Evolutionary conservation across 345 rosid genomes (phyloP), one percentile per base, ranked within the genome.

Genomic region (Sapria himalayana): DNA sequence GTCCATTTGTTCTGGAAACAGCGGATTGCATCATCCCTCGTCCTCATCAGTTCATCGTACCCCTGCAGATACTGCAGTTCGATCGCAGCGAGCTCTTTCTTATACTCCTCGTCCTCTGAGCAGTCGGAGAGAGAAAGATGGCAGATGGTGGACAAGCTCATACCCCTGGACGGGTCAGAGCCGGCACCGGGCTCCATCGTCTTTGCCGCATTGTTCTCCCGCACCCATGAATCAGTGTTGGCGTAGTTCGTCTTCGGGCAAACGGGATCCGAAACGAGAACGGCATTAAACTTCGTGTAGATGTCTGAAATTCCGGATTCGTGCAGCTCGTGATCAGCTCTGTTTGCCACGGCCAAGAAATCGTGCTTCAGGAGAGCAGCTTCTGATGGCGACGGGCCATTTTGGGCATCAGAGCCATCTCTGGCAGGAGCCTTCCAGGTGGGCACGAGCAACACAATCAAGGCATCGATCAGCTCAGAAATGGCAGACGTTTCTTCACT

Each of bases 401-500:
- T 57, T 22, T 33, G 52, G 48, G 36, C 44, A 35, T 64, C 38
- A 43, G 72, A 55, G 50, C 67, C 66, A 56, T 62, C 55, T 5
- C 57, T 39, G 1, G 70, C 65, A 41, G 52, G 66, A 12, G 60
- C 51, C 29, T 50, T 55, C 62, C 60, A 62, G 25, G 60, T 25
- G 37, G 66, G 67, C 38, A 49, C 53, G 5, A 81, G 60, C 60
- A 66, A 72, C 53, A 46, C 23, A 34, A 86, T 68, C 70, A 74
- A 50, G 48, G 45, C 51, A 56, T 76, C 78, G 49, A 76, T 86
- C 76, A 86, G 49, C 58, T 74, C 85, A 36, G 81, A 71, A 49
- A 81, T 75, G 22, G 59, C 63, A 51, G 66, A 19, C 33, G 64
- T 74, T 51, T 78, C 76, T 52, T 69, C 73, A 35, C 65, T 39